phyloP scores from a whole-genome alignment of 1,139 yeast species.

The Suhomyces yuchorum region DNA sequence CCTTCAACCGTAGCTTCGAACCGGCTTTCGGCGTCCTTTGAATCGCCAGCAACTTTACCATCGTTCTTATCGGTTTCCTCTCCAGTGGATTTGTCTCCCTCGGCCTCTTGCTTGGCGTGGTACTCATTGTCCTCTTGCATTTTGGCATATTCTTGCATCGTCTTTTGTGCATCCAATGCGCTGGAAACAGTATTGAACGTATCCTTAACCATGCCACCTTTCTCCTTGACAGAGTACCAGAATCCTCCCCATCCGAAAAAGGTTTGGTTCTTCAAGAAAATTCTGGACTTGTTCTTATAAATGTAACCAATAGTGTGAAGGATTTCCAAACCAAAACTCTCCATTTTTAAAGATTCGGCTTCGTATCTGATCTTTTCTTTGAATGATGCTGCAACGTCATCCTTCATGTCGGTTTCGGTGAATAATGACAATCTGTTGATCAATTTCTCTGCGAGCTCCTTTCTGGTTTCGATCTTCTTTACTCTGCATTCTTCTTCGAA shows the following conservation, averaged over 20 bases:
- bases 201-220: slow-evolving; percentile 82
- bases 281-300: slow-evolving; percentile 68
- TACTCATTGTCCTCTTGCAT: slow-evolving; percentile 63
- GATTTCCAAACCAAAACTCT: slow-evolving; percentile 89
- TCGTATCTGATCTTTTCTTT: slow-evolving; percentile 72
- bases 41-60: background rate
- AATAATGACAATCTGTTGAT: slow-evolving; percentile 68
- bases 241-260: slow-evolving; percentile 84
- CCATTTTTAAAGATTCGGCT: slow-evolving; percentile 88
- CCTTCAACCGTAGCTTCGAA: slow-evolving; percentile 5
- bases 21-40: background rate
- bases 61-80: slow-evolving; percentile 46
- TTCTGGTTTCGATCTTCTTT: slow-evolving; percentile 73
- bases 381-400: slow-evolving; percentile 69
- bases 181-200: slow-evolving; percentile 82
- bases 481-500: slow-evolving; percentile 76
- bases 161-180: slow-evolving; percentile 87
- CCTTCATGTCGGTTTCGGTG: slow-evolving; percentile 81
- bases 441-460: slow-evolving; percentile 63
- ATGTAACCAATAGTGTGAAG: slow-evolving; percentile 83
- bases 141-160: slow-evolving; percentile 79
- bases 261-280: slow-evolving; percentile 57
- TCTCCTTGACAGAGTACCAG: slow-evolving; percentile 81
- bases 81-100: slow-evolving; percentile 27
- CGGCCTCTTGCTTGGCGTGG: slow-evolving; percentile 46